Conservation (phyloP, 1,284 basidiomycete genomes). For the Mycena sp. region DNA sequence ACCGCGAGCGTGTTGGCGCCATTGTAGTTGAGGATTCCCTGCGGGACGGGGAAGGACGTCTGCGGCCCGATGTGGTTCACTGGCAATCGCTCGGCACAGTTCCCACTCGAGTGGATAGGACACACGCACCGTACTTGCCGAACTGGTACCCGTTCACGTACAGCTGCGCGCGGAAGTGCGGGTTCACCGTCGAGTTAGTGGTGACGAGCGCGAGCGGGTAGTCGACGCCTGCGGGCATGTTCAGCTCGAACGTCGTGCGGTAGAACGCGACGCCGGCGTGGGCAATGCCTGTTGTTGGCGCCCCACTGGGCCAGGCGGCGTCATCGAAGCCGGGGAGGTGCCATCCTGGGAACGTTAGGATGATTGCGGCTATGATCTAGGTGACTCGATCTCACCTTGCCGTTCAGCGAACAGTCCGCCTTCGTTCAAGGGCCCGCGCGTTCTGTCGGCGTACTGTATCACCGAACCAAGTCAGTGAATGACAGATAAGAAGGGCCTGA, state of each 20-base stretch:
- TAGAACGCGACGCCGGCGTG: constrained; percentile 57
- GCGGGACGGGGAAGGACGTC: constrained; percentile 51
- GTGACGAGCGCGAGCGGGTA: constrained; percentile 55
- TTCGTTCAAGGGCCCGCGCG: constrained; percentile 58
- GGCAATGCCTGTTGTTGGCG: constrained; percentile 49
- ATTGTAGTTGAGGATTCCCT: constrained; percentile 61
- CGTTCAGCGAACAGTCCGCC: constrained; percentile 59
- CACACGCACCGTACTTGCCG: constrained; percentile 50
- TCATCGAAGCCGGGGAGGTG: constrained; percentile 63
- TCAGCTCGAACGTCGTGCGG: constrained; percentile 54
- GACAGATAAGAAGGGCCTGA: neutral
- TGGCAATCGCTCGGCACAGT: constrained; percentile 24
- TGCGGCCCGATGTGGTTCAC: constrained; percentile 55
- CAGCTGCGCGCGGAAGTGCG: constrained; percentile 51
- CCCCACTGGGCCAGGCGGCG: constrained; percentile 49
- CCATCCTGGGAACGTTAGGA: constrained; percentile 42
- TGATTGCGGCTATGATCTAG: neutral
- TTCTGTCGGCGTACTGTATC: constrained; percentile 48
- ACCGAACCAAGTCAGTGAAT: constrained; percentile 6
- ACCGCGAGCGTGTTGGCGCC: constrained; percentile 57
- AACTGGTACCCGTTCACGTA: constrained; percentile 57
- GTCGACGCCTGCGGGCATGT: constrained; percentile 55
- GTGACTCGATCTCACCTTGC: constrained; percentile 44
- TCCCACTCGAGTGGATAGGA: neutral
- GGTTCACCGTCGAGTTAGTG: constrained; percentile 49